Evolutionary conservation across 345 rosid genomes (phyloP).

Genomic region (Eucalyptus shirleyi): DNA sequence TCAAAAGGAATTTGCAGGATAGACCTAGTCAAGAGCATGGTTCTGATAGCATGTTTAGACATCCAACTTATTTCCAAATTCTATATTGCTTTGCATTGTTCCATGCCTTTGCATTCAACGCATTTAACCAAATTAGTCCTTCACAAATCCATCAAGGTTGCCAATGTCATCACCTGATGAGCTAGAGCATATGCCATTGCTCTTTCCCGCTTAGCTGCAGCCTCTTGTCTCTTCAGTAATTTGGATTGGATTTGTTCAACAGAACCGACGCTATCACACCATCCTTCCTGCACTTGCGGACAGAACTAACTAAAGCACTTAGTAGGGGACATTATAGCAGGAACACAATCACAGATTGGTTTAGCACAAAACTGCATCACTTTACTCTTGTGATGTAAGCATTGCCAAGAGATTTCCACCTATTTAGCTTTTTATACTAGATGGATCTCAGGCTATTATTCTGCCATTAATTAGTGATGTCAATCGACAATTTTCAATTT

Average conservation of each 20-base stretch:
- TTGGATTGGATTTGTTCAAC: slow-evolving; percentile 94
- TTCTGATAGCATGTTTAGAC: neutral
- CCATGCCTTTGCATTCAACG: neutral
- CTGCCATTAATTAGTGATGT: neutral
- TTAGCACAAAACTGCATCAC: neutral
- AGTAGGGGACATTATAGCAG: neutral
- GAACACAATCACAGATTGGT: neutral
- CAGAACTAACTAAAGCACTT: neutral
- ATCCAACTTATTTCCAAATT: neutral
- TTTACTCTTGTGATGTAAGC: neutral
- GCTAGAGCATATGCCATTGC: slow-evolving; percentile 99
- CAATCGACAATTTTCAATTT: neutral
- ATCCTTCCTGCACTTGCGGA: slow-evolving; percentile 55
- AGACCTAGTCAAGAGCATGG: neutral
- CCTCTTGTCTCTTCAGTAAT: slow-evolving; percentile 88
- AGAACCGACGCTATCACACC: slow-evolving; percentile 96
- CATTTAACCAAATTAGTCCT: neutral
- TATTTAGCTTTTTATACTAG: neutral
- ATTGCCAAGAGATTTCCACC: neutral
- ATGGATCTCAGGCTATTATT: neutral
- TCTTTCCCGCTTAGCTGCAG: slow-evolving; percentile 99
- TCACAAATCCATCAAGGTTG: neutral
- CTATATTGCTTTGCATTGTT: neutral
- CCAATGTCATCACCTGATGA: slow-evolving; percentile 57
- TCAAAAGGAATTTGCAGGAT: neutral